phyloP scores from a whole-genome alignment of 2,329 filamentous ascomycete genomes.

The Fusarium nisikadoi region DNA sequence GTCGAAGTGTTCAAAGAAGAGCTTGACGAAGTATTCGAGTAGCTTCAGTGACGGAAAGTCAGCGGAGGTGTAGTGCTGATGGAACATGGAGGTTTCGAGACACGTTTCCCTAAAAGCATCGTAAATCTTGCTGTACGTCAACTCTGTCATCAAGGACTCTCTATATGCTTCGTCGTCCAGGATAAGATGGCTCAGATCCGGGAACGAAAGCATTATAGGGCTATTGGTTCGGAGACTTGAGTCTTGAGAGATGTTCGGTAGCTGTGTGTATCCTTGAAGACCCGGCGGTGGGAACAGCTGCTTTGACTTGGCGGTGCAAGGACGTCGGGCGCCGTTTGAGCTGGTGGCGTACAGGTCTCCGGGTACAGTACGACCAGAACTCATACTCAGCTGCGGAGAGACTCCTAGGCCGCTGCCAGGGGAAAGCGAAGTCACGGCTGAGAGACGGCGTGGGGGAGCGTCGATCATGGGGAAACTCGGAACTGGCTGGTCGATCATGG shows the following conservation, averaged over 20 bases:
- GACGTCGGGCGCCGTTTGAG: slow-evolving; percentile 28
- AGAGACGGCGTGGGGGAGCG: background rate
- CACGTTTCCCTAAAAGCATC: slow-evolving; percentile 10
- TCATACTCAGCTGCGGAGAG: slow-evolving; percentile 4
- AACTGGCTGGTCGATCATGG: background rate
- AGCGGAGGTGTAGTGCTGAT: background rate
- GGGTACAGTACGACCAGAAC: background rate
- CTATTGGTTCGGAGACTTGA: accelerated
- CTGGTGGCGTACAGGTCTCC: slow-evolving; percentile 35
- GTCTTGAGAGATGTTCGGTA: background rate
- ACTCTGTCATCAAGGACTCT: background rate
- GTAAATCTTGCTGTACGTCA: slow-evolving; percentile 13
- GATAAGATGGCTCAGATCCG: background rate
- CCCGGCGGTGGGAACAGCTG: background rate
- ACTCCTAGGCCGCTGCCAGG: background rate
- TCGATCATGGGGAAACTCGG: background rate
- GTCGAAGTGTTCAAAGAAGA: slow-evolving; percentile 49
- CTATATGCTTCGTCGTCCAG: background rate
- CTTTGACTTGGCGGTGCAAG: slow-evolving; percentile 29
- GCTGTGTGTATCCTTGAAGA: background rate
- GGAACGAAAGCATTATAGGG: background rate
- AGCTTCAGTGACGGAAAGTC: slow-evolving; percentile 43
- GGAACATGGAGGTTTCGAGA: slow-evolving; percentile 5
- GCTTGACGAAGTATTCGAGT: slow-evolving; percentile 46
- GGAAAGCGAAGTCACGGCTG: background rate